These are phyloP conservation scores for Colletotrichum abscissum DNA, from an alignment of 2,329 filamentous ascomycete species.

Conservation along the genomic window DNA sequence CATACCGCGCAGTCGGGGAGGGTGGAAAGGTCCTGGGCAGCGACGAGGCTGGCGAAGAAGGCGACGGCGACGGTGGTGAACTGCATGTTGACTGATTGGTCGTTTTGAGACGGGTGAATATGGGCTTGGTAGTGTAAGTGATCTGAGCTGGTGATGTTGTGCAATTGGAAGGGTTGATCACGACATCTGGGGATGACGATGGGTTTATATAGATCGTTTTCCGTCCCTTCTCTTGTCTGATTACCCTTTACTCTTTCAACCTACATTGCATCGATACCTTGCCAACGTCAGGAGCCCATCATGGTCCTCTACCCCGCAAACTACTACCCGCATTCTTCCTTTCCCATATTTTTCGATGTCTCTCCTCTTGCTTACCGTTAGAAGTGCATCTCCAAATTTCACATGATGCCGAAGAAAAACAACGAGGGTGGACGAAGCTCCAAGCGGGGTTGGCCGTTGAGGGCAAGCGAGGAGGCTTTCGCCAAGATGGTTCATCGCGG, in stretches of 20 bases:
- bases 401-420: conserved; percentile 20
- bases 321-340: neutral
- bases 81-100: conserved; percentile 39
- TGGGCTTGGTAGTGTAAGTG: neutral
- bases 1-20: conserved; percentile 28
- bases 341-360: neutral
- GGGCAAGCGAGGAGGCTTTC: conserved; percentile 4
- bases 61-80: conserved; percentile 37
- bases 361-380: neutral
- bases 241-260: too few relatives aligned
- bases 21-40: conserved; percentile 35
- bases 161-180: conserved; percentile 8
- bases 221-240: neutral
- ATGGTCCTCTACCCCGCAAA: neutral
- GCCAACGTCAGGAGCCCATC: neutral
- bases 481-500: conserved; percentile 14
- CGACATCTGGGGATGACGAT: conserved; percentile 3
- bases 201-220: conserved; percentile 14
- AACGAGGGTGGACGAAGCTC: too few relatives aligned
- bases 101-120: neutral
- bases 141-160: neutral
- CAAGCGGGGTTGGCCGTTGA: neutral
- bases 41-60: conserved; percentile 38
- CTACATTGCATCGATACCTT: neutral
- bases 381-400: neutral